Base-by-base conservation (phyloP, 2,329 filamentous ascomycete species). In the Sclerotinia trifoliorum region DNA sequence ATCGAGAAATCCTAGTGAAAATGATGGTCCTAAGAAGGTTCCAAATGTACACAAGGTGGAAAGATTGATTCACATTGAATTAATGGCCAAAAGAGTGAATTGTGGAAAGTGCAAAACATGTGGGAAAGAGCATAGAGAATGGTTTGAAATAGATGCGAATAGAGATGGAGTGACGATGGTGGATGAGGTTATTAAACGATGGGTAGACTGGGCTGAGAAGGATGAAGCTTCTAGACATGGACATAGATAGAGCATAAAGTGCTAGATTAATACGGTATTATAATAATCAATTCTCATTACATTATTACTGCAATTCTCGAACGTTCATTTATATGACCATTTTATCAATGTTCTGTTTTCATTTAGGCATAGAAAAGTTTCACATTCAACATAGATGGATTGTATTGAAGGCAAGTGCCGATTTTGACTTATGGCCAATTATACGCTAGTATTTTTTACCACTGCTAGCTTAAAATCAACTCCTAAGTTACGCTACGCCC, bases 31-130 rank as follows among this genome's bases (percentile, higher is more conserved):
- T 3, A 85, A 87, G 44, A 96, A 93, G 80, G 90, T 96, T 29
- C 92, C 92, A 3, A 91, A 95, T 79, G 91, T 90, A 54, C 90
- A 96, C 79, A 90, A 92, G 58, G 93, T 98, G 15, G 95, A 99
- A 81, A 84, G 93, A 35, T 80, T 99, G 68, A 90, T 98, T 56
- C 95, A 99, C 78, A 82, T 98, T 19, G 95, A 99, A 80, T 84
- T 98, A n/a, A 83, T 83, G 6, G 83, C 83, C 52, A 80, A 83
- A 73, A 80, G 79, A 79, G 88, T 80, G 69, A 88, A 83, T 81
- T 80, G 66, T 54, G 86, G 70, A 77, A 85, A 86, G 65, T 99
- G 95, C 75, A 83, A 83, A 5, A 85, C 88, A 1, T 99, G 95
- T 77, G 93, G 93, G 2, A 89, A 88, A 75, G 89, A 93, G 74